phyloP scores from a whole-genome alignment of 768 basidiomycete genomes.

The Omphalotus guepiniiformis region DNA sequence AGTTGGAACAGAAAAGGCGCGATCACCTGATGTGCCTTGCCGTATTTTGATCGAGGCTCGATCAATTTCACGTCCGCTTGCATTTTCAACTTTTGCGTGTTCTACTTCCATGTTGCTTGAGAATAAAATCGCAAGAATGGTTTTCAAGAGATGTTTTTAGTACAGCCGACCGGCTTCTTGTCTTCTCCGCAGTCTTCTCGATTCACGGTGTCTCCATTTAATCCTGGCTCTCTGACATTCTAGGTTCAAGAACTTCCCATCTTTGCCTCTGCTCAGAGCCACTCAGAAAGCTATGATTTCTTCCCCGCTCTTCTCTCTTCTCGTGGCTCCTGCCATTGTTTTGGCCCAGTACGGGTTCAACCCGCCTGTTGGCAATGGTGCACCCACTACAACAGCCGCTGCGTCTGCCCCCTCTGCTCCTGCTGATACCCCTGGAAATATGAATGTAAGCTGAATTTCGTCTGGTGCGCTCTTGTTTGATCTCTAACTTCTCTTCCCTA shows the following conservation, averaged over 20 bases:
- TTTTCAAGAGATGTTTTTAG: not conserved
- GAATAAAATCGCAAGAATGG: slow-evolving; percentile 7
- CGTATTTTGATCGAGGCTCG: too few relatives aligned
- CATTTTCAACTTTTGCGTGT: too few relatives aligned
- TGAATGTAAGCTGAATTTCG: slow-evolving; percentile 28
- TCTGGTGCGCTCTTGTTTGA: not conserved
- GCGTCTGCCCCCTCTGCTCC: slow-evolving; percentile 36
- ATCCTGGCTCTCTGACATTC: not conserved
- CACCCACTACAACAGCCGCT: slow-evolving; percentile 12
- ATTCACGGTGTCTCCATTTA: slow-evolving; percentile 1
- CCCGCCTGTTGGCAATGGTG: not conserved
- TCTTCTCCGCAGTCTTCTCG: slow-evolving; percentile 5
- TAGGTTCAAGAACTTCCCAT: not conserved
- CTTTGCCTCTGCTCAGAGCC: not conserved
- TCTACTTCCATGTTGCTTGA: not conserved
- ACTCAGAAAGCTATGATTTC: slow-evolving; percentile 5
- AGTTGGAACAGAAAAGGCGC: too few relatives aligned
- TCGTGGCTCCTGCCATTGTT: not conserved
- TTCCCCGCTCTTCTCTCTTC: not conserved
- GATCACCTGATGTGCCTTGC: too few relatives aligned
- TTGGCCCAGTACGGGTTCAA: slow-evolving; percentile 1
- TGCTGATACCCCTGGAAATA: slow-evolving; percentile 26
- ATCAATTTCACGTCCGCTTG: too few relatives aligned
- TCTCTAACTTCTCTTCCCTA: slow-evolving; percentile 14
- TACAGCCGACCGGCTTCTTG: not conserved